Percentiles rank a stretch among this genome's conserved stretches.
phyloP scores from a whole-genome alignment of 768 basidiomycete species.

The Kwoniella mangroviensis region DNA sequence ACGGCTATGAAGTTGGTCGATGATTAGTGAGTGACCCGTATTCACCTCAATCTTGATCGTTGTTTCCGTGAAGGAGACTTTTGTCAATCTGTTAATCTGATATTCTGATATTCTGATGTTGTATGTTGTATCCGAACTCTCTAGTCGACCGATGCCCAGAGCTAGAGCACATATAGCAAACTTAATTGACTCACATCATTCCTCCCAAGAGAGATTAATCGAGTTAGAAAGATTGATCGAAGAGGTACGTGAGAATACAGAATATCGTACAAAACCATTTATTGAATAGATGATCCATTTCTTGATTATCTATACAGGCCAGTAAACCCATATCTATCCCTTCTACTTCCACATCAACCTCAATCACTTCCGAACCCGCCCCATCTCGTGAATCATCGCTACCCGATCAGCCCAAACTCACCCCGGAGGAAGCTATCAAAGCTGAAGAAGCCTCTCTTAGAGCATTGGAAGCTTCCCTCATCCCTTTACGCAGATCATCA shows the following conservation, averaged over 20 bases:
- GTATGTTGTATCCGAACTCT: too few species aligned
- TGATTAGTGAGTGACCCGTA: slow-evolving; percentile 57
- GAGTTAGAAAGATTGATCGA: slow-evolving; percentile 49
- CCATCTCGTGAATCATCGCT: neutral
- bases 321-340: neutral
- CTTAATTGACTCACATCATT: slow-evolving; percentile 45
- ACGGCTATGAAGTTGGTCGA: slow-evolving; percentile 54
- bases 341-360: neutral
- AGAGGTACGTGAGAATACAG: slow-evolving; percentile 28
- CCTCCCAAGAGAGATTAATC: slow-evolving; percentile 40
- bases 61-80: too few species aligned
- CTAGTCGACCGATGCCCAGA: slow-evolving; percentile 56
- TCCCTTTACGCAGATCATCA: slow-evolving; percentile 25
- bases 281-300: neutral
- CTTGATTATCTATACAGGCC: neutral
- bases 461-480: slow-evolving; percentile 43
- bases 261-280: too few species aligned
- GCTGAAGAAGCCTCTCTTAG: slow-evolving; percentile 51
- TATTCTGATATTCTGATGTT: too few species aligned
- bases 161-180: slow-evolving; percentile 49
- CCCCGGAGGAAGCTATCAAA: slow-evolving; percentile 50
- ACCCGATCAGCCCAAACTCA: slow-evolving; percentile 26
- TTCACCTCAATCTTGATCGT: too few species aligned
- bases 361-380: neutral
- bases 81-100: too few species aligned